Evolutionary conservation across 176 grass and related monocot species (phyloP).

Genomic region (Oryza longistaminata): DNA sequence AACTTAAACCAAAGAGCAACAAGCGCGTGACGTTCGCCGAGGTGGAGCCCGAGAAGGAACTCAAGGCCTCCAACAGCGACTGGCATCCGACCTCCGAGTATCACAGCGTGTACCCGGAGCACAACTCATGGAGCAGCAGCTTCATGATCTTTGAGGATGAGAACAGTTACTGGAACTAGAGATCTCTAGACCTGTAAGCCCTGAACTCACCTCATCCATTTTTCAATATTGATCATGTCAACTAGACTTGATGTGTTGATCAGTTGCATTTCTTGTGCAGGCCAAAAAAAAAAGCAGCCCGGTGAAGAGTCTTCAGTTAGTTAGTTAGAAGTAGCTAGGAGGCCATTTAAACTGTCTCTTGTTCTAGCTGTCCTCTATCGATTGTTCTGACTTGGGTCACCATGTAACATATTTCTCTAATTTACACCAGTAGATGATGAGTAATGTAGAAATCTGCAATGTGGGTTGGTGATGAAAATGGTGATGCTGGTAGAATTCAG

Average conservation of each 20-base stretch:
- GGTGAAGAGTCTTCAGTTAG: background rate
- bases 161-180: slow-evolving; percentile 47
- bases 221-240: background rate
- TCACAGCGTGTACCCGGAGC: slow-evolving; percentile 17
- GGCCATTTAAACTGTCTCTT: background rate
- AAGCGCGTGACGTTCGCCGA: slow-evolving; percentile 51
- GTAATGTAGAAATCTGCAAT: slow-evolving; percentile 28
- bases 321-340: background rate
- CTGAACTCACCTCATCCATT: background rate
- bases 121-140: slow-evolving; percentile 40
- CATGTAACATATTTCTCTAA: slow-evolving; percentile 41
- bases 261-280: slow-evolving; percentile 1
- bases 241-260: background rate
- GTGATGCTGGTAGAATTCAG: slow-evolving; percentile 9
- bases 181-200: slow-evolving; percentile 13
- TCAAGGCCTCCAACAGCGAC: slow-evolving; percentile 35
- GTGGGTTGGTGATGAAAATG: slow-evolving; percentile 6
- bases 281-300: slow-evolving; percentile 7
- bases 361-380: background rate
- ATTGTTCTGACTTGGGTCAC: slow-evolving; percentile 10
- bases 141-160: slow-evolving; percentile 67
- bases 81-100: slow-evolving; percentile 39
- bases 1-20: slow-evolving; percentile 30
- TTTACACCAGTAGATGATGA: slow-evolving; percentile 20
- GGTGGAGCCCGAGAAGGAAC: slow-evolving; percentile 46